Base-by-base conservation (phyloP, 345 rosid species). In the Lepidium aucheri region DNA sequence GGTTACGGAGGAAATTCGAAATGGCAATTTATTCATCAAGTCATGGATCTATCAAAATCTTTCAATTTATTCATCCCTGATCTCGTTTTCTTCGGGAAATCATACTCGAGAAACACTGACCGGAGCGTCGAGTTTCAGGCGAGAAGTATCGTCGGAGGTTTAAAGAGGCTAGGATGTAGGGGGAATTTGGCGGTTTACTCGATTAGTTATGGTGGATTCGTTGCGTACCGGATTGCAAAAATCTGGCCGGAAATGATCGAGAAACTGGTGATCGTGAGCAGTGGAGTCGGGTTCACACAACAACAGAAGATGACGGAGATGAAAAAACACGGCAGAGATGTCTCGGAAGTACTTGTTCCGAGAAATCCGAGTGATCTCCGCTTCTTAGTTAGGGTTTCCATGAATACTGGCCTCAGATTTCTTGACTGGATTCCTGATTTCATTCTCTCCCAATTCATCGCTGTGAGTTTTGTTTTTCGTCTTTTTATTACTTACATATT, bases 121-220 rank as follows among this genome's bases (percentile, higher is more conserved):
- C 80, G 96, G 76, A 77, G 76, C 8, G 78, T 80, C 0, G 71
- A 11, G 4, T 82, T 85, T 63, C 97, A 91, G 39, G 97, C 91
- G 8, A 65, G 67, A 22, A 82, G 91, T 36, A 18, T 86, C 16
- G 69, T 59, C 4, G 74, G 82, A n/a, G 90, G 85, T 36, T 36
- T 88, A 84, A 80, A 59, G 68, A 77, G 49, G 59, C 54, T 88
- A 34, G 91, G 93, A 0, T 80, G 83, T 32, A 79, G 4, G 26
- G 66, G 60, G 4, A 67, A 42, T 5, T 14, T 70, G 41, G 53
- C 80, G 3, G 81, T 81, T 4, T 85, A 81, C 57, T 77, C 89
- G 15, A 78, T 90, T 18, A 90, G 97, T 41, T 88, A 90, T 40
- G 97, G 97, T 0, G 97, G 97, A 20, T 86, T 69, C 54, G 95